Evolutionary conservation across 1,284 basidiomycete species (phyloP).

Genomic region (Athelia sp.): DNA sequence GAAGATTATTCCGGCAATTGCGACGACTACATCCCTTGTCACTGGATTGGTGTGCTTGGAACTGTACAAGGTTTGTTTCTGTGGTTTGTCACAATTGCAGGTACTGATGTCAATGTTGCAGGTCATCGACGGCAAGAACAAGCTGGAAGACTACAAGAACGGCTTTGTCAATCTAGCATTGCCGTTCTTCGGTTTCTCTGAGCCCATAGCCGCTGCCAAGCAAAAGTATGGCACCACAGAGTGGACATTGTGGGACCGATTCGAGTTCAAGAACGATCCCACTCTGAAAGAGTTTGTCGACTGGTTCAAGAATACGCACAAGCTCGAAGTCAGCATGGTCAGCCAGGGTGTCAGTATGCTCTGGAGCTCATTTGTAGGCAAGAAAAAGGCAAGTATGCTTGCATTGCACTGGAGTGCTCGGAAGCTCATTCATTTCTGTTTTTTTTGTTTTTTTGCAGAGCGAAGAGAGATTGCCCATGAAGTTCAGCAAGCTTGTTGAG

Average conservation of each 20-base stretch:
- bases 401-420: too few species aligned
- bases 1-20: conserved; percentile 99
- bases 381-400: conserved; percentile 70
- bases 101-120: conserved; percentile 23
- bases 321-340: conserved; percentile 92
- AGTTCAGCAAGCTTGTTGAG: conserved; percentile 89
- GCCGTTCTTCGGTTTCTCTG: conserved; percentile 99
- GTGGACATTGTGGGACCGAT: conserved; percentile 99
- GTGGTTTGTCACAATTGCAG: conserved; percentile 1
- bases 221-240: conserved; percentile 83
- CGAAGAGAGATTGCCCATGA: conserved; percentile 84
- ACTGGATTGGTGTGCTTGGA: conserved; percentile 96
- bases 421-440: conserved; percentile 8
- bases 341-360: conserved; percentile 97
- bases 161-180: conserved; percentile 97
- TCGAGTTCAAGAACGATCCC: conserved; percentile 89
- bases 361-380: conserved; percentile 89
- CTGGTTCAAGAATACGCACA: conserved; percentile 84
- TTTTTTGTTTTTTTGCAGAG: conserved; percentile 42
- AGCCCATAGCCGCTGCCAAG: conserved; percentile 92
- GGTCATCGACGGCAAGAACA: conserved; percentile 94
- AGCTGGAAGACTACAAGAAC: conserved; percentile 96
- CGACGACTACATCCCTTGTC: conserved; percentile 94
- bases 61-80: conserved; percentile 81
- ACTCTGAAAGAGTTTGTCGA: conserved; percentile 84